These are phyloP conservation scores for Apophysomyces variabilis DNA, from an alignment of 371 early-diverging fungal species.

Conservation along the genomic window DNA sequence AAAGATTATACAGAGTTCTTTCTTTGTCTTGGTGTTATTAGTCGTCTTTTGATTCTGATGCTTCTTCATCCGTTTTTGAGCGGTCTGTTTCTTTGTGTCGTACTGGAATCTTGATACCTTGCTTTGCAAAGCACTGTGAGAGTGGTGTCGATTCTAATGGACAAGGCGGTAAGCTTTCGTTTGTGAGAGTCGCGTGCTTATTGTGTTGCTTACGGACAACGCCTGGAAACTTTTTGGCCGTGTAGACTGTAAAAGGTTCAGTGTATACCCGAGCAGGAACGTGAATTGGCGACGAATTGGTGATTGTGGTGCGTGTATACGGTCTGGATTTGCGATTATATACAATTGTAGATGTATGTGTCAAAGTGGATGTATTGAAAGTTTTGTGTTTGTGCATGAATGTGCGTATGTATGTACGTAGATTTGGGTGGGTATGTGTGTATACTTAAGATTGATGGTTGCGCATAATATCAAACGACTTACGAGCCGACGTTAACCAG, in stretches of 20 bases:
- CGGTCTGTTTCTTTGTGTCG: slow-evolving; percentile 32
- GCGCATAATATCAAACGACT: slow-evolving; percentile 20
- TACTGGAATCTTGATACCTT: slow-evolving; percentile 75
- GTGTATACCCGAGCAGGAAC: slow-evolving; percentile 46
- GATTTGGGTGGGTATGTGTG: not conserved
- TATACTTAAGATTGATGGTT: slow-evolving; percentile 10
- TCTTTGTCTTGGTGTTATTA: not conserved
- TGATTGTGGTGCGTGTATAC: slow-evolving; percentile 1
- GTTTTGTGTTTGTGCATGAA: not conserved
- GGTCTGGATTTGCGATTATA: slow-evolving; percentile 2
- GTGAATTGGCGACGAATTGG: slow-evolving; percentile 10
- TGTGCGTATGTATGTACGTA: not conserved
- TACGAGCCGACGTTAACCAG: slow-evolving; percentile 57
- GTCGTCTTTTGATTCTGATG: slow-evolving; percentile 4
- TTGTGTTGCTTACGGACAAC: slow-evolving; percentile 59
- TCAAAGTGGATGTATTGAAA: not conserved
- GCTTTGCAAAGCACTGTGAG: slow-evolving; percentile 71
- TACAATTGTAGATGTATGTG: not conserved
- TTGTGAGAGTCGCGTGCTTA: not conserved
- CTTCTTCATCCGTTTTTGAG: slow-evolving; percentile 13
- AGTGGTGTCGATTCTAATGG: slow-evolving; percentile 64
- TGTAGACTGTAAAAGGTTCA: slow-evolving; percentile 62
- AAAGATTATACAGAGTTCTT: not conserved
- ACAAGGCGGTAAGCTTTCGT: not conserved
- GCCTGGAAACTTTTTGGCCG: slow-evolving; percentile 71